Conservation (phyloP, 108 stramenopile species). For the Nannochloropsis granulata region DNA sequence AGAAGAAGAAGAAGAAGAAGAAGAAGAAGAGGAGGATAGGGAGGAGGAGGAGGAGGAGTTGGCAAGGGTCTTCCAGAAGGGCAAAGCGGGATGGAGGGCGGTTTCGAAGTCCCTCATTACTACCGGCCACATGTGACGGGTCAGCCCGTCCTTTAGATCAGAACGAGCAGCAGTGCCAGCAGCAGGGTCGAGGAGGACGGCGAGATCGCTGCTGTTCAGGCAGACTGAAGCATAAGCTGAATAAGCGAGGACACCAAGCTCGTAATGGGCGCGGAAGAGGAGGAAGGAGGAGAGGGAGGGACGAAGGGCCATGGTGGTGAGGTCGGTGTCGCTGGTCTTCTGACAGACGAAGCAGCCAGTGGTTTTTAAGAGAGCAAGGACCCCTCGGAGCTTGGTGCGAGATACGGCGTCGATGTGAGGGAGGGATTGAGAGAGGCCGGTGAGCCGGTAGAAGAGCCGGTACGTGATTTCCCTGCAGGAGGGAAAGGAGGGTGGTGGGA, state of each 20-base stretch:
- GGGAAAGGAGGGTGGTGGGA: not conserved
- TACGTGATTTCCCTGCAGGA: not conserved
- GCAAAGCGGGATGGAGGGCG: not conserved
- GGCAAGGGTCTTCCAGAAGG: not conserved
- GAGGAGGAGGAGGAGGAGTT: not conserved
- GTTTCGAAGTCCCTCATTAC: not conserved
- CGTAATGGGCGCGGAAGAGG: not conserved
- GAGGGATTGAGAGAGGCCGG: not conserved
- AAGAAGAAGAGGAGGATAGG: not conserved
- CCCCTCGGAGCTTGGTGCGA: not conserved
- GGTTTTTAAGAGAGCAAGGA: not conserved
- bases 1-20: not conserved
- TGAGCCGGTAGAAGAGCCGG: not conserved
- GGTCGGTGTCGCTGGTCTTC: not conserved
- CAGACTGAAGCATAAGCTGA: not conserved
- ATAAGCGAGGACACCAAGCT: not conserved
- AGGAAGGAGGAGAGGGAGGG: not conserved
- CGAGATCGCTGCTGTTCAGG: not conserved
- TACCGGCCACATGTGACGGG: not conserved
- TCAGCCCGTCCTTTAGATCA: not conserved
- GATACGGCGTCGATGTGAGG: not conserved
- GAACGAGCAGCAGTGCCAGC: not conserved
- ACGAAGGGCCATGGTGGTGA: not conserved
- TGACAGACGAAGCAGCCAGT: not conserved
- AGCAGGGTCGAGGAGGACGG: not conserved